Evolutionary conservation across 1,284 basidiomycete species (phyloP).

Genomic region (Pascua guehoae): DNA sequence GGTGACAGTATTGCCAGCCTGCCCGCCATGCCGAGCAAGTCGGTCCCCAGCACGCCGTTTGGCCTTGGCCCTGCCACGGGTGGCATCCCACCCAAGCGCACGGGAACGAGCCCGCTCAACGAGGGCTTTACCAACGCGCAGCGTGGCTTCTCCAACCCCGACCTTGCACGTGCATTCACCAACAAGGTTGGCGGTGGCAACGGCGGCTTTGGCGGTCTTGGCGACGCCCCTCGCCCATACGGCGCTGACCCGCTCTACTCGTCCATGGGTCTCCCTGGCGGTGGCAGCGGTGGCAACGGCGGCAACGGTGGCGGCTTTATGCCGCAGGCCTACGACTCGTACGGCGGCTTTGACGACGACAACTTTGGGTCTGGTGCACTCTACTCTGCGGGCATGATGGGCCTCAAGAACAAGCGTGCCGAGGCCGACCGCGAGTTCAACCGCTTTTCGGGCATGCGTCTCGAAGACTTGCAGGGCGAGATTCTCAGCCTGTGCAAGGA

Average conservation of each 20-base stretch:
- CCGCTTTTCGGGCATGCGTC: conserved; percentile 85
- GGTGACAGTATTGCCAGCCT: conserved; percentile 47
- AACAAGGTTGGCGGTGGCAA: conserved; percentile 62
- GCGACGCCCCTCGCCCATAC: conserved; percentile 35
- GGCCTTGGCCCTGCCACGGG: conserved; percentile 29
- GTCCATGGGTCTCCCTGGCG: conserved; percentile 27
- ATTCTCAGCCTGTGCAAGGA: conserved; percentile 94
- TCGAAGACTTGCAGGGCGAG: conserved; percentile 94
- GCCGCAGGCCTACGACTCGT: conserved; percentile 57
- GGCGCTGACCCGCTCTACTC: conserved; percentile 45
- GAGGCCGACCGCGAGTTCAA: conserved; percentile 93
- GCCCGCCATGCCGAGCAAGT: conserved; percentile 48
- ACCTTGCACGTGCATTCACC: conserved; percentile 56
- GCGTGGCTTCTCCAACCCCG: conserved; percentile 50
- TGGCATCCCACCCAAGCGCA: conserved; percentile 27
- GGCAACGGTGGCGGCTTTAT: conserved; percentile 47
- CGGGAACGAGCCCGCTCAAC: conserved; percentile 30
- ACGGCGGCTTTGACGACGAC: conserved; percentile 60
- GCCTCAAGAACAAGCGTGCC: conserved; percentile 86
- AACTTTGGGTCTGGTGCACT: conserved; percentile 69
- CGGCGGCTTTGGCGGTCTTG: conserved; percentile 44
- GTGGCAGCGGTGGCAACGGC: conserved; percentile 6
- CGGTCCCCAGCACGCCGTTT: conserved; percentile 47
- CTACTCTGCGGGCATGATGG: conserved; percentile 72
- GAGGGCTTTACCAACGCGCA: conserved; percentile 41